Evolutionary conservation across 75 land plant genomes (phyloP), one percentile per base, ranked within the genome.

Genomic region (Picea glauca): DNA sequence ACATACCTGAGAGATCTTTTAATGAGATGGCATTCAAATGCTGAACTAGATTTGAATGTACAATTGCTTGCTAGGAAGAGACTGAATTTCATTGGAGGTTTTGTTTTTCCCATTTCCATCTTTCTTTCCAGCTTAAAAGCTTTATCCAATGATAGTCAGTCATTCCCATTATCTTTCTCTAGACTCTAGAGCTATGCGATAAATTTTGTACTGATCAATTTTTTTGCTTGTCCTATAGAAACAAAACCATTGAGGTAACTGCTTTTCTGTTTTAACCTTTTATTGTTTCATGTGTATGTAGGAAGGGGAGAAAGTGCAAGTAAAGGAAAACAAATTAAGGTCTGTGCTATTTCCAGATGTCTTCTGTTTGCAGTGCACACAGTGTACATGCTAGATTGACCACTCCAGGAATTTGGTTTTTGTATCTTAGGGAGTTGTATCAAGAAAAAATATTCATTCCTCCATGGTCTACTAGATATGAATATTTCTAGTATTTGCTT

Each of bases 241-340:
- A 60, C 20, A 6, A 60, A 66, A 33, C 35, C 17, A 32, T 64
- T 63, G 4, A 66, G n/a, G 20, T 66, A 32, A 66, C 17, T 64
- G 31, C 68, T 65, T 66, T 66, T 33, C 70, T 66, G 40, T 1
- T 66, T 33, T 66, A 18, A 66, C 4, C 4, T 33, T 66, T 15
- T 66, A 9, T 14, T 66, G 20, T 33, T 33, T 33, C 70, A 33
- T 66, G 18, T 66, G 70, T 17, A 32, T 66, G 70, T 33, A 66
- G 70, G 70, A 66, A 66, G 40, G 40, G 70, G 40, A 33, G 70
- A 33, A 66, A 66, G 70, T 66, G 40, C 40, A 38, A 66, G 18
- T 66, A 66, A 66, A 66, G 70, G 40, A 66, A 33, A 66, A 33
- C 40, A 66, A 33, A 15, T 38, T 66, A 66, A 66, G 70, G 70